Evolutionary conservation across 225 moss, liverwort and hornwort genomes (phyloP), one percentile per base, ranked within the genome.

Genomic region (Pleurozium schreberi): DNA sequence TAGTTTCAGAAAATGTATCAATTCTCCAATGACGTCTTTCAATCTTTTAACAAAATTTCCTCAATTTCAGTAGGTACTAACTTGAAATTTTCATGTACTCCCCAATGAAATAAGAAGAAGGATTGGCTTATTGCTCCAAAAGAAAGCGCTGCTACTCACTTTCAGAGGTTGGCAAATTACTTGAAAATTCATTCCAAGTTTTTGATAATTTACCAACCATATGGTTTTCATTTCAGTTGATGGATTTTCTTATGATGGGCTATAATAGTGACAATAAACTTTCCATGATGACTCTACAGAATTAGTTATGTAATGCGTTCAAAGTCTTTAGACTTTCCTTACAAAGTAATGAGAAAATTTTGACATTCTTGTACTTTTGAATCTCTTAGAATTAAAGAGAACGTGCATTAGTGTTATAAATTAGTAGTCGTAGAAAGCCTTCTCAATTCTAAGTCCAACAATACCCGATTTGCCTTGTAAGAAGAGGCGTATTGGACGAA

Each of bases 1-100:
- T 0, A 36, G 0, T 23, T 53, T 25, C 2, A 23, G 1, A 14
- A 9, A 25, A 36, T 25, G 2, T 53, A 77, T 4, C 15, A 15
- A 77, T 15, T 23, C 19, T 53, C 7, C 38, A 14, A 2, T 9
- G 1, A 20, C 0, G 0, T 50, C 13, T 19, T 43, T 33, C 8
- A 34, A 49, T 1, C 12, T 12, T 45, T 75, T 18, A 2, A 49
- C 7, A 49, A 49, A 49, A 19, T 31, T 18, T 74, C 17, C 10
- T 73, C 9, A 73, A 28, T 17, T 73, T 45, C 4, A 28, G 17
- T 43, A 2, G 10, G 28, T 25, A 69, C 4, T 45, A 36, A 16
- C 28, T 53, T 53, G 15, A 4, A 53, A 53, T 53, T 53, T 53
- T 53, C 16, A 53, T 16, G 15, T 16, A 16, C 8, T 19, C 6